A percentile compares a stretch with the other conserved stretches of the same genome.
Evolutionary conservation across 441 rosid genomes (phyloP).

Genomic region (Gossypium schwendimanii): DNA sequence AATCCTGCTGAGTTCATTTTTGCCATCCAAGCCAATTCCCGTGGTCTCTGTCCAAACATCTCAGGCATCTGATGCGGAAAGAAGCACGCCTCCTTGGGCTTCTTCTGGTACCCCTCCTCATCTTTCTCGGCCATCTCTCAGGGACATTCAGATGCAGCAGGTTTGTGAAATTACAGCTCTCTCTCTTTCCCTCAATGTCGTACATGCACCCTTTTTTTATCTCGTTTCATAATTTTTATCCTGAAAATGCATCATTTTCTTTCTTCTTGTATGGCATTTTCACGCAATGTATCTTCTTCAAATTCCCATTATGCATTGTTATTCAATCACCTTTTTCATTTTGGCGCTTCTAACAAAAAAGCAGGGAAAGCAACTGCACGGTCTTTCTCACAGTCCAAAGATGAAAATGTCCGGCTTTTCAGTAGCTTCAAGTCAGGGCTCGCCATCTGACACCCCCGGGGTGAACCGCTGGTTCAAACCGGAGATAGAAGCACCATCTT

Average conservation of each 20-base stretch:
- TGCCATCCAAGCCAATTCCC: constrained; percentile 76
- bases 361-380: constrained; percentile 61
- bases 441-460: constrained; percentile 82
- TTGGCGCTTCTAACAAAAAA: neutral
- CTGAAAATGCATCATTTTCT: neutral
- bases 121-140: constrained; percentile 69
- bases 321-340: too few relatives aligned
- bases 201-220: too few relatives aligned
- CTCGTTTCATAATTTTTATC: neutral
- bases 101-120: constrained; percentile 76
- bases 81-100: constrained; percentile 85
- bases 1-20: constrained; percentile 55
- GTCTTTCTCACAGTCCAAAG: constrained; percentile 66
- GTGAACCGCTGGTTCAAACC: constrained; percentile 94
- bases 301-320: neutral
- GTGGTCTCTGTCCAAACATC: constrained; percentile 38
- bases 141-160: constrained; percentile 98
- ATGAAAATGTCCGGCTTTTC: constrained; percentile 67
- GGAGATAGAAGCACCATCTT: constrained; percentile 60
- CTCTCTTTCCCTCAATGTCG: neutral
- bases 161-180: constrained; percentile 22
- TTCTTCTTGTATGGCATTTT: neutral
- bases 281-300: neutral
- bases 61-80: constrained; percentile 53
- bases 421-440: constrained; percentile 55